Conservation (phyloP, 768 basidiomycete genomes). For the Mycena olivaceomarginata region DNA sequence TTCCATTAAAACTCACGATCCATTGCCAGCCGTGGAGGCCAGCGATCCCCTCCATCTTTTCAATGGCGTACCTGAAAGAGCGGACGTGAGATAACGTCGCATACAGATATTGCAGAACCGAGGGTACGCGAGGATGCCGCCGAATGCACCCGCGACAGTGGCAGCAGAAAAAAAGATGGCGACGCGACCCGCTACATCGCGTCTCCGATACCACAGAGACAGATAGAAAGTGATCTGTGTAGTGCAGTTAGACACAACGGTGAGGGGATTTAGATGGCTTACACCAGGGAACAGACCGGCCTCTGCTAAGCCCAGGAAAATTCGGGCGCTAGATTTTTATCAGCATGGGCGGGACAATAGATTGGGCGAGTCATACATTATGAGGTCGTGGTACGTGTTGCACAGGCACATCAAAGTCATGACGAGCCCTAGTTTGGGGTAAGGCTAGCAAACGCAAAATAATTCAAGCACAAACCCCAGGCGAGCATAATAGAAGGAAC, state of each 20-base stretch:
- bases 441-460: not conserved
- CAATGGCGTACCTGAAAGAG: conserved; percentile 47
- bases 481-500: conserved; percentile 53
- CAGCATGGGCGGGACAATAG: not conserved
- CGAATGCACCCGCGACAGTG: conserved; percentile 56
- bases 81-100: no score
- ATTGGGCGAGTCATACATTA: conserved; percentile 41
- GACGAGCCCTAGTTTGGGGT: conserved; percentile 43
- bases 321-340: conserved; percentile 52
- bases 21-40: conserved; percentile 67
- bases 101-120: no score
- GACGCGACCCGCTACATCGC: conserved; percentile 65
- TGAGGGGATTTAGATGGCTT: conserved; percentile 18
- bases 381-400: conserved; percentile 49
- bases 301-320: conserved; percentile 64
- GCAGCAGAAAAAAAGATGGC: conserved; percentile 46
- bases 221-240: conserved; percentile 64
- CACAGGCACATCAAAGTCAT: conserved; percentile 55
- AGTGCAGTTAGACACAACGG: not conserved
- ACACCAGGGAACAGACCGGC: conserved; percentile 63
- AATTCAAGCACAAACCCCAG: conserved; percentile 44
- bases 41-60: conserved; percentile 64
- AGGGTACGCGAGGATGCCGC: conserved; percentile 70
- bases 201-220: conserved; percentile 76
- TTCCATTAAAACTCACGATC: conserved; percentile 58